Conservation (phyloP, 2,329 filamentous ascomycete species). For the Nigrograna mackinnonii region DNA sequence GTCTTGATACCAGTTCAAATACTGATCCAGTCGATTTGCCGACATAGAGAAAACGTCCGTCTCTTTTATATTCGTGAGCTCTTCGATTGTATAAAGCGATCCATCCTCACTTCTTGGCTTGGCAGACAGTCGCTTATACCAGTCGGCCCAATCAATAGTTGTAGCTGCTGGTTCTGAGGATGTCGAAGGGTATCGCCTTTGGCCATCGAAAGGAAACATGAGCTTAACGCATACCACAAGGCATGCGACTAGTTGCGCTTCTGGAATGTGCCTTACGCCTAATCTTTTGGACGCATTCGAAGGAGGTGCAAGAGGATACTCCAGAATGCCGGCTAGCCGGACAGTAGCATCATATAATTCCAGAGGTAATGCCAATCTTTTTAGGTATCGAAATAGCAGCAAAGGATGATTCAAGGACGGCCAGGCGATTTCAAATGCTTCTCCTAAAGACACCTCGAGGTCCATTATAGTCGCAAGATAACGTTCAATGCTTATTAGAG, state of each 20-base stretch:
- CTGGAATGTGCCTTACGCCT: slow-evolving; percentile 55
- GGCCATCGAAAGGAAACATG: slow-evolving; percentile 72
- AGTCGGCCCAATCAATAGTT: slow-evolving; percentile 73
- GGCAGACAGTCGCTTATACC: slow-evolving; percentile 50
- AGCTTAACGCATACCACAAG: slow-evolving; percentile 79
- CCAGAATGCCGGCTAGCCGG: slow-evolving; percentile 56
- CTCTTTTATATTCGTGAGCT: slow-evolving; percentile 60
- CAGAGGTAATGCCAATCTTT: slow-evolving; percentile 73
- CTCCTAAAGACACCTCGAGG: slow-evolving; percentile 65
- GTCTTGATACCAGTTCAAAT: slow-evolving; percentile 77
- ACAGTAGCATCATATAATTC: slow-evolving; percentile 66
- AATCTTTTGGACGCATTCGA: slow-evolving; percentile 29
- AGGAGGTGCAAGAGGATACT: slow-evolving; percentile 63
- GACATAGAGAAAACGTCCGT: slow-evolving; percentile 66
- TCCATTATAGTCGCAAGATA: slow-evolving; percentile 69
- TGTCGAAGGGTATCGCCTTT: slow-evolving; percentile 54
- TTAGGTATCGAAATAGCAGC: slow-evolving; percentile 70
- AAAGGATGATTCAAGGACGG: slow-evolving; percentile 73
- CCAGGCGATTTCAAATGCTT: slow-evolving; percentile 71
- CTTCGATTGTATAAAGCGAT: slow-evolving; percentile 39
- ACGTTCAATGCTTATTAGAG: slow-evolving; percentile 52
- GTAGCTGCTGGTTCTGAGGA: slow-evolving; percentile 60
- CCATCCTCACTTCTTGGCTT: slow-evolving; percentile 6
- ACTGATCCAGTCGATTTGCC: slow-evolving; percentile 68
- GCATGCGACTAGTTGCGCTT: slow-evolving; percentile 71